These are phyloP conservation scores for Penicillium olsonii DNA, from an alignment of 2,329 filamentous ascomycete genomes.

Conservation along the genomic window DNA sequence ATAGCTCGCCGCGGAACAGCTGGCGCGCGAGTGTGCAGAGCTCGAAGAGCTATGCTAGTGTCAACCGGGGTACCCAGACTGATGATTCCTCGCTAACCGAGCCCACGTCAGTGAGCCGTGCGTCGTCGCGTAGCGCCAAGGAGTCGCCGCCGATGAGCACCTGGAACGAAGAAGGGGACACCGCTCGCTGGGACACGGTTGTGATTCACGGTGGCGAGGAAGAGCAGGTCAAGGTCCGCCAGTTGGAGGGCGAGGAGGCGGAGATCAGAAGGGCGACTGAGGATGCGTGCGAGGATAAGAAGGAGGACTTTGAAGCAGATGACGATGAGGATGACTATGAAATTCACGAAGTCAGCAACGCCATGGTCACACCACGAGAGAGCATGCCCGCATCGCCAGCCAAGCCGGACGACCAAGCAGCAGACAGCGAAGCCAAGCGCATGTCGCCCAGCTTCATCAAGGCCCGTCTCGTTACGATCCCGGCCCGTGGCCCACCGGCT, in stretches of 20 bases:
- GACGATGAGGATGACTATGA: slow-evolving; percentile 35
- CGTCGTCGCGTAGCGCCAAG: slow-evolving; percentile 35
- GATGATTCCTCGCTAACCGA: slow-evolving; percentile 50
- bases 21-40: slow-evolving; percentile 69
- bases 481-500: slow-evolving; percentile 69
- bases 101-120: slow-evolving; percentile 35
- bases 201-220: slow-evolving; percentile 18
- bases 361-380: slow-evolving; percentile 53
- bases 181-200: slow-evolving; percentile 29
- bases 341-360: slow-evolving; percentile 51
- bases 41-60: slow-evolving; percentile 59
- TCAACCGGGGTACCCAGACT: slow-evolving; percentile 69
- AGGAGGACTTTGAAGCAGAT: slow-evolving; percentile 12
- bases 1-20: slow-evolving; percentile 64
- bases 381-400: slow-evolving; percentile 35
- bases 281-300: slow-evolving; percentile 13
- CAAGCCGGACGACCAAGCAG: slow-evolving; percentile 46
- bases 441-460: slow-evolving; percentile 70
- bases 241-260: slow-evolving; percentile 7
- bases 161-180: slow-evolving; percentile 26
- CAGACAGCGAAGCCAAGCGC: slow-evolving; percentile 59
- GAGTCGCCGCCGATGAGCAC: slow-evolving; percentile 19
- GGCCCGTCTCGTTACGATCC: slow-evolving; percentile 80
- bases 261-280: slow-evolving; percentile 15
- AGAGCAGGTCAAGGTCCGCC: slow-evolving; percentile 8